Percentiles rank a stretch among this genome's conserved stretches.
These are phyloP conservation scores for Linnemannia schmuckeri DNA, from an alignment of 192 early-diverging fungal species.

Conservation along the genomic window DNA sequence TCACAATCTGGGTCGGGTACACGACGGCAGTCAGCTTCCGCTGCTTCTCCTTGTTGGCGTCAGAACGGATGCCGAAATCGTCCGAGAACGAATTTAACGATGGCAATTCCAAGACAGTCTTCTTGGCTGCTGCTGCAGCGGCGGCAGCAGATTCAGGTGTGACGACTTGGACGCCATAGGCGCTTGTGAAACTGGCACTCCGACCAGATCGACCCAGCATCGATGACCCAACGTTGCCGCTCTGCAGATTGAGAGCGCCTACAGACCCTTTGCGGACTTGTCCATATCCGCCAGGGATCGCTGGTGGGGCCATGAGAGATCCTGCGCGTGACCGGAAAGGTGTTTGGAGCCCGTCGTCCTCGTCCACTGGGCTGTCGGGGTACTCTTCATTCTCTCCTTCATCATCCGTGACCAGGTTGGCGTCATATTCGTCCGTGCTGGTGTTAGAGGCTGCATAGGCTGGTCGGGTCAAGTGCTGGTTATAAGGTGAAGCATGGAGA, in stretches of 20 bases:
- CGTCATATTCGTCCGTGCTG: constrained; percentile 51
- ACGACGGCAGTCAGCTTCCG: constrained; percentile 43
- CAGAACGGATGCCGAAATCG: constrained; percentile 28
- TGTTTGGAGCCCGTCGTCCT: constrained; percentile 29
- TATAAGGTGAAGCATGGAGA: constrained; percentile 31
- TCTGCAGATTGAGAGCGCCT: constrained; percentile 4
- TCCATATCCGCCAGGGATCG: not conserved
- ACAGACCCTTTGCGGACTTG: constrained; percentile 43
- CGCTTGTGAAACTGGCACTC: constrained; percentile 52
- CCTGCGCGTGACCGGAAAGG: constrained; percentile 44
- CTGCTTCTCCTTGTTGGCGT: constrained; percentile 22
- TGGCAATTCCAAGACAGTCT: constrained; percentile 37
- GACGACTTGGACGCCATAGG: constrained; percentile 38
- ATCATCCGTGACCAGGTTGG: constrained; percentile 46
- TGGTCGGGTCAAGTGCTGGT: constrained; percentile 23
- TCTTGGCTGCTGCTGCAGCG: constrained; percentile 12
- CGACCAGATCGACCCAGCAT: constrained; percentile 24
- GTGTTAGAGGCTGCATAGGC: constrained; percentile 41
- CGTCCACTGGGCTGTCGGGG: constrained; percentile 46
- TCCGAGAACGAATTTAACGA: constrained; percentile 53
- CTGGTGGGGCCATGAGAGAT: constrained; percentile 40
- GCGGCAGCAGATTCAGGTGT: not conserved
- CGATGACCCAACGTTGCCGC: not conserved
- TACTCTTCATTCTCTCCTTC: constrained; percentile 55
- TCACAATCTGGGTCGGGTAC: constrained; percentile 53